Base-by-base conservation (phyloP, 805 yeast species). In the Candida broadrunensis region DNA sequence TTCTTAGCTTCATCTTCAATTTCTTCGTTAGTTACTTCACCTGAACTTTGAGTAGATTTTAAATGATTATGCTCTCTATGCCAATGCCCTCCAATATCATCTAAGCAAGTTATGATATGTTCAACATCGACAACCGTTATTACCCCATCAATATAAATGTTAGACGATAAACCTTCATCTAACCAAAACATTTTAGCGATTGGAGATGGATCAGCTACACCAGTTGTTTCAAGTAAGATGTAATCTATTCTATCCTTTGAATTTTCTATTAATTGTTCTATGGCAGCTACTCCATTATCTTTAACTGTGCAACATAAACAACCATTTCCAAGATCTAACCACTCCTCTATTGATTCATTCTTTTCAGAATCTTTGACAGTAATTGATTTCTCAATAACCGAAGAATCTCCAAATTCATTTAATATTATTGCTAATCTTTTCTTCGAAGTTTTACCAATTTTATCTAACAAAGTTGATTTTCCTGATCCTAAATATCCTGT, bases 101-200 rank as follows among this genome's bases (percentile, higher is more conserved):
- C 81, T 23, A 91, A 65, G 47, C 86, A 82, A 39, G 66, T 66
- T 14, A 73, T 52, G 18, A 91, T 81, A 54, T 88, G 82, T 36
- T 74, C 80, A 2, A 82, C 58, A 58, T 91, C 98, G 32, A 93
- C 68, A 2, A 91, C 97, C 0, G 97, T 85, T 12, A 93, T 76
- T 4, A 91, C 88, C 0, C 96, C 96, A 61, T 91, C 98, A 24
- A 93, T 83, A 58, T 87, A 86, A 2, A 93, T 88, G 49, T 81
- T 83, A 3, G 96, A 82, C 13, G 83, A 75, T 43, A 93, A 69
- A 0, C 90, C 97, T 18, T 87, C 91, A 59, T 93, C 99, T 23
- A 90, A 73, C 99, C 99, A 93, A 63, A 93, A 93, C 97, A 91
- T 91, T 48, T 82, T 79, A 4, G 97, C 97, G 20, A 93, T 88